These are phyloP conservation scores for Populus tomentosa DNA, from an alignment of 441 rosid genomes.

Conservation along the genomic window DNA sequence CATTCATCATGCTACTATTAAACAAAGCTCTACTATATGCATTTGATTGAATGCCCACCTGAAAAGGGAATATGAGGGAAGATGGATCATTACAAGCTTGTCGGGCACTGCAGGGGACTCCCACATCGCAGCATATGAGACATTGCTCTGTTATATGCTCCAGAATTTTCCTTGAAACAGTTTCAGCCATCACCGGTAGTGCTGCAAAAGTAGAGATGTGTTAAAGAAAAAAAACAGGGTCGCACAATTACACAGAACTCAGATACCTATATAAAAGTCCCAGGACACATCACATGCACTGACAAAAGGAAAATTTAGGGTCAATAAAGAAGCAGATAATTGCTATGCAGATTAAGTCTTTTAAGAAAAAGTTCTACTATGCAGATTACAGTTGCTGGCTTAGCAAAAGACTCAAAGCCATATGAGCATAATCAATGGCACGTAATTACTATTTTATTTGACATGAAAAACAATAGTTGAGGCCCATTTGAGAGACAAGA, in stretches of 20 bases:
- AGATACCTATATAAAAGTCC: slow-evolving; percentile 1
- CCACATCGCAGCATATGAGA: slow-evolving; percentile 92
- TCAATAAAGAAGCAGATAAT: not conserved
- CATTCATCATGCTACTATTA: not conserved
- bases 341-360: not conserved
- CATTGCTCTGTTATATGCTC: slow-evolving; percentile 91
- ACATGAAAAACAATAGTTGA: not conserved
- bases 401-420: not conserved
- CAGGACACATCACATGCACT: not conserved
- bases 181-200: slow-evolving; percentile 79
- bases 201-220: slow-evolving; percentile 41
- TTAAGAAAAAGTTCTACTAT: not conserved
- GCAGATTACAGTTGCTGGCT: not conserved
- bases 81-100: slow-evolving; percentile 91
- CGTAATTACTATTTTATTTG: not conserved
- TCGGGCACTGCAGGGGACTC: slow-evolving; percentile 80
- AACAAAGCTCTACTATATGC: not conserved
- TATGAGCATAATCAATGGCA: slow-evolving; percentile 2
- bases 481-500: not conserved
- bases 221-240: not conserved
- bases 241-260: not conserved
- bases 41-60: slow-evolving; percentile 41
- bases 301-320: not conserved
- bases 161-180: slow-evolving; percentile 64
- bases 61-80: slow-evolving; percentile 89